Conservation (phyloP, 176 grass and related monocot genomes). For the Zoysia japonica region DNA sequence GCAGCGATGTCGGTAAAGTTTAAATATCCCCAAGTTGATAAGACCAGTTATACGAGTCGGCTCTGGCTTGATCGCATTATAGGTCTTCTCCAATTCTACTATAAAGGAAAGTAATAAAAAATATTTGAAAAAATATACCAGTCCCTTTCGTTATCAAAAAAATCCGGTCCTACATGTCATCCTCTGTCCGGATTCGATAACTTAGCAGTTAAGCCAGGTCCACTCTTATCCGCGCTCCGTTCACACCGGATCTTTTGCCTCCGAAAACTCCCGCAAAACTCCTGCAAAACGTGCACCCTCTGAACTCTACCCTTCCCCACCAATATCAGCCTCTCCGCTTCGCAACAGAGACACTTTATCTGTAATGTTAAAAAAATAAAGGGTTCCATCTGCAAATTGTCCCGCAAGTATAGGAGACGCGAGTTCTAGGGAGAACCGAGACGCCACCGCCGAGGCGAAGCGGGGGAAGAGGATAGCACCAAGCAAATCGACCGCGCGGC, state of each 20-base stretch:
- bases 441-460: background rate
- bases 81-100: background rate
- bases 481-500: background rate
- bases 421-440: background rate
- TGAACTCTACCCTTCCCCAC: background rate
- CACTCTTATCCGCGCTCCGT: background rate
- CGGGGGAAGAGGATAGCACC: too few species aligned
- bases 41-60: background rate
- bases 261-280: background rate
- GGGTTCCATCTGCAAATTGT: background rate
- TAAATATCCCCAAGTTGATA: too few species aligned
- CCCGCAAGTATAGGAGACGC: slow-evolving; percentile 8
- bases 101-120: too few species aligned
- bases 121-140: background rate
- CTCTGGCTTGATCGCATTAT: background rate
- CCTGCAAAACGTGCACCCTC: fast-evolving
- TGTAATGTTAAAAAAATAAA: fast-evolving
- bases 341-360: background rate
- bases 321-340: too few species aligned
- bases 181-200: slow-evolving; percentile 6
- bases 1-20: too few species aligned
- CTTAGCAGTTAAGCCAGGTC: slow-evolving; percentile 35
- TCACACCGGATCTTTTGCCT: background rate
- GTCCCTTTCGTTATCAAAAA: background rate
- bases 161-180: slow-evolving; percentile 29